A percentile compares a stretch with the other conserved stretches of the same genome.
Evolutionary conservation across 2,329 filamentous ascomycete species (phyloP).

Genomic region (Aspergillus sp.): DNA sequence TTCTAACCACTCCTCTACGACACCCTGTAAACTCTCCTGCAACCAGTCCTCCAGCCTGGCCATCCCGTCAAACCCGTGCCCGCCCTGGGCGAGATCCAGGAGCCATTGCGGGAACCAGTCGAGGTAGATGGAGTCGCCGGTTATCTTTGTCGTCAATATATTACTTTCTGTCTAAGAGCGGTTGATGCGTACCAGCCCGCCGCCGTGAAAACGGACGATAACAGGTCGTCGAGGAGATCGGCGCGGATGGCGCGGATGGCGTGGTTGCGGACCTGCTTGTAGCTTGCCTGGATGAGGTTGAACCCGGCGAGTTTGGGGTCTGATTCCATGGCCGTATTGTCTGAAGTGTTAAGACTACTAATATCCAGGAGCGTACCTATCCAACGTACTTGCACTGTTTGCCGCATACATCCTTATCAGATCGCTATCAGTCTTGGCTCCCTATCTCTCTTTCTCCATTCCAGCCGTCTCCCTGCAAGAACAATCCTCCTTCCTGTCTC

Average conservation of each 20-base stretch:
- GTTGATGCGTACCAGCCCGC: conserved; percentile 28
- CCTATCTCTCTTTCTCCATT: no score
- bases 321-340: no score
- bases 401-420: no score
- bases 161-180: not conserved
- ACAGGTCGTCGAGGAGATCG: conserved; percentile 32
- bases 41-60: no score
- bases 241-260: conserved; percentile 23
- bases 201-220: conserved; percentile 38
- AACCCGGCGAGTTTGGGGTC: conserved; percentile 29
- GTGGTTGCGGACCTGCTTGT: conserved; percentile 33
- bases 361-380: no score
- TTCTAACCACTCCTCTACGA: no score
- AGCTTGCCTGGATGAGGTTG: conserved; percentile 29
- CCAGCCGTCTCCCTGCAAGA: conserved; percentile 1
- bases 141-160: conserved; percentile 16
- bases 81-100: conserved; percentile 32
- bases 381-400: no score
- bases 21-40: no score
- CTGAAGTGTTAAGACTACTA: no score
- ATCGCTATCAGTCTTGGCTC: no score
- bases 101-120: conserved; percentile 26
- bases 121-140: conserved; percentile 17
- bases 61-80: no score
- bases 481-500: not conserved